These are phyloP conservation scores for Syzygium oleosum DNA, from an alignment of 345 rosid genomes.

Conservation along the genomic window DNA sequence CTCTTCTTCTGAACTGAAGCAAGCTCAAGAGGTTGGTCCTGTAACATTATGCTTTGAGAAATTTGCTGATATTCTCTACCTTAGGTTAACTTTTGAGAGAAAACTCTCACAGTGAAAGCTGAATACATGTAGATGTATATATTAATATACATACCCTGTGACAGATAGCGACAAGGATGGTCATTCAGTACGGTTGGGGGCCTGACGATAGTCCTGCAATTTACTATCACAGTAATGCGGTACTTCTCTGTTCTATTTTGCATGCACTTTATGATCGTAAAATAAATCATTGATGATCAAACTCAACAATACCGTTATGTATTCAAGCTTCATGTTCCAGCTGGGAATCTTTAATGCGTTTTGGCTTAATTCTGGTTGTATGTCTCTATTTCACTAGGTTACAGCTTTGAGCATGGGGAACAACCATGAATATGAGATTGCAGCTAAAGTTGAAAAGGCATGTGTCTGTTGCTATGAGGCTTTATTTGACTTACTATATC, in stretches of 20 bases:
- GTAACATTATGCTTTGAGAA: not conserved
- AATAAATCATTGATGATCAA: not conserved
- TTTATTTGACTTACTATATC: not conserved
- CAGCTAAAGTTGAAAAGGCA: conserved; percentile 85
- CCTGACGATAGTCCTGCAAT: conserved; percentile 91
- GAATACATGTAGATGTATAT: not conserved
- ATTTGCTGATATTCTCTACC: not conserved
- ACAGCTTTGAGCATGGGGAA: conserved; percentile 84
- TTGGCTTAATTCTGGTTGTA: not conserved
- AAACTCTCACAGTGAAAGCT: not conserved
- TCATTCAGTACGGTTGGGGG: conserved; percentile 97
- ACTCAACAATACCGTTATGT: not conserved
- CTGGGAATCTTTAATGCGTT: not conserved
- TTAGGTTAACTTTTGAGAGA: too few species aligned
- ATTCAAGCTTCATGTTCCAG: not conserved
- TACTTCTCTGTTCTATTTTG: conserved; percentile 31
- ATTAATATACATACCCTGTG: not conserved
- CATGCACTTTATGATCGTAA: not conserved
- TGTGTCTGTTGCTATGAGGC: conserved; percentile 1
- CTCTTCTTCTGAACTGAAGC: conserved; percentile 66
- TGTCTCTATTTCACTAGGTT: conserved; percentile 20
- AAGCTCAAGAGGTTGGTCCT: conserved; percentile 76
- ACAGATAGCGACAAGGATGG: conserved; percentile 96
- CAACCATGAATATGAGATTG: conserved; percentile 75
- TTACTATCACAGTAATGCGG: conserved; percentile 71